Evolutionary conservation across 1,284 basidiomycete genomes (phyloP).

Genomic region (Ceratobasidium sp.): DNA sequence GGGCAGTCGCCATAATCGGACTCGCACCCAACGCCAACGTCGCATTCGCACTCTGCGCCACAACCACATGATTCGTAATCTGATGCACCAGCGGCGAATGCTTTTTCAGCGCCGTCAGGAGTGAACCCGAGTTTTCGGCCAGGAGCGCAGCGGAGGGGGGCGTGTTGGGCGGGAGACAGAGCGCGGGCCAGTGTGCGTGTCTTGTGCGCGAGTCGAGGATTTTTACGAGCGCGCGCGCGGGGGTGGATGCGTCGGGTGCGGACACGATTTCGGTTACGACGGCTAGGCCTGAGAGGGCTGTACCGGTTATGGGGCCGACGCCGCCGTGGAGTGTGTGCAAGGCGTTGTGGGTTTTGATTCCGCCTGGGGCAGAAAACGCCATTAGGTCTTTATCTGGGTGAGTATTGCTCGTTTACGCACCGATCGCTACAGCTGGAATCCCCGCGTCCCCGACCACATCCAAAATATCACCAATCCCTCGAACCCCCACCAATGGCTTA

Average conservation of each 20-base stretch:
- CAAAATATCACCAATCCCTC: slow-evolving; percentile 74
- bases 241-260: slow-evolving; percentile 68
- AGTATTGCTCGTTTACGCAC: no score
- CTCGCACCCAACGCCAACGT: slow-evolving; percentile 90
- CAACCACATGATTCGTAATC: slow-evolving; percentile 93
- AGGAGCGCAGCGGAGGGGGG: slow-evolving; percentile 13
- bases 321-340: slow-evolving; percentile 77
- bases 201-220: slow-evolving; percentile 53
- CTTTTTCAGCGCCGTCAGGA: slow-evolving; percentile 45
- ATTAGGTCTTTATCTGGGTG: no score
- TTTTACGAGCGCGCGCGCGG: slow-evolving; percentile 64
- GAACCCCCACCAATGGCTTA: slow-evolving; percentile 67
- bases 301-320: slow-evolving; percentile 66
- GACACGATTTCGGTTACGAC: slow-evolving; percentile 91
- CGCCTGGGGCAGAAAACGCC: slow-evolving; percentile 64
- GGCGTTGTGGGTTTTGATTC: slow-evolving; percentile 81
- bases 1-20: slow-evolving; percentile 92
- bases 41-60: slow-evolving; percentile 91
- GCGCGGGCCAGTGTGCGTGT: slow-evolving; percentile 18
- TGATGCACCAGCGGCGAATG: slow-evolving; percentile 82
- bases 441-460: slow-evolving; percentile 69
- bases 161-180: slow-evolving; percentile 24
- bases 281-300: slow-evolving; percentile 81
- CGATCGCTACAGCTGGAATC: slow-evolving; percentile 83
- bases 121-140: slow-evolving; percentile 18